Conservation (phyloP, 352 stramenopile genomes). For the Phytophthora ramorum region DNA sequence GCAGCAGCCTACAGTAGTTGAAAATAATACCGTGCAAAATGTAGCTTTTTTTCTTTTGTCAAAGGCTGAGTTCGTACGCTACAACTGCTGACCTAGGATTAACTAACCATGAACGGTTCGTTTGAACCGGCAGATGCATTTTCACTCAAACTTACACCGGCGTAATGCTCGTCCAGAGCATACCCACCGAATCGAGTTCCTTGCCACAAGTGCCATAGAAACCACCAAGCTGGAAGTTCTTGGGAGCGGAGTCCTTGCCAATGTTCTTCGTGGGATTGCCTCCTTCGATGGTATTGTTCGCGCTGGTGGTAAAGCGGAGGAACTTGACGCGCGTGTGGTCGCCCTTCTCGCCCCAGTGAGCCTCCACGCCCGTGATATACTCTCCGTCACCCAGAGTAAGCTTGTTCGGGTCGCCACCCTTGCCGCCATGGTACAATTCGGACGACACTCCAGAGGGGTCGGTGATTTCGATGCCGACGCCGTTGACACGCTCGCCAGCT, state of each 20-base stretch:
- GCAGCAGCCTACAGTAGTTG: too few relatives aligned
- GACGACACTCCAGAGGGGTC: background rate
- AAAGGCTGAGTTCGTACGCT: too few relatives aligned
- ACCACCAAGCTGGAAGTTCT: conserved; percentile 8
- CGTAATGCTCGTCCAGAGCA: conserved; percentile 6
- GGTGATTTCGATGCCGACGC: conserved; percentile 6
- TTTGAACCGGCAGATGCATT: too few relatives aligned
- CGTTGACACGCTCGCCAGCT: conserved; percentile 10
- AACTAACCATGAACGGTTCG: too few relatives aligned
- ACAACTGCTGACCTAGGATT: too few relatives aligned
- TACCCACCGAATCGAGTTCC: conserved; percentile 5
- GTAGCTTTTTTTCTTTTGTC: too few relatives aligned
- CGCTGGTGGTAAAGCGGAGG: conserved; percentile 21
- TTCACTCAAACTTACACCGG: background rate
- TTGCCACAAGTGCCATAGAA: conserved; percentile 1
- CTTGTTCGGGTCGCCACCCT: conserved; percentile 2
- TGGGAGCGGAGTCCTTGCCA: background rate
- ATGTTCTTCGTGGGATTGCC: conserved; percentile 13
- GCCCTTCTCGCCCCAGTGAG: conserved; percentile 17
- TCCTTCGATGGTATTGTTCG: background rate
- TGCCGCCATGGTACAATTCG: conserved; percentile 15
- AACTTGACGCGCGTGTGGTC: conserved; percentile 20
- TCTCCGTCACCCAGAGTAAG: conserved; percentile 6
- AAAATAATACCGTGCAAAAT: too few relatives aligned
- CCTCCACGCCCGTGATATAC: conserved; percentile 16